A percentile compares a stretch with the other conserved stretches of the same genome.
Evolutionary conservation across 805 yeast genomes (phyloP).

Genomic region (Starmerella asiatica): DNA sequence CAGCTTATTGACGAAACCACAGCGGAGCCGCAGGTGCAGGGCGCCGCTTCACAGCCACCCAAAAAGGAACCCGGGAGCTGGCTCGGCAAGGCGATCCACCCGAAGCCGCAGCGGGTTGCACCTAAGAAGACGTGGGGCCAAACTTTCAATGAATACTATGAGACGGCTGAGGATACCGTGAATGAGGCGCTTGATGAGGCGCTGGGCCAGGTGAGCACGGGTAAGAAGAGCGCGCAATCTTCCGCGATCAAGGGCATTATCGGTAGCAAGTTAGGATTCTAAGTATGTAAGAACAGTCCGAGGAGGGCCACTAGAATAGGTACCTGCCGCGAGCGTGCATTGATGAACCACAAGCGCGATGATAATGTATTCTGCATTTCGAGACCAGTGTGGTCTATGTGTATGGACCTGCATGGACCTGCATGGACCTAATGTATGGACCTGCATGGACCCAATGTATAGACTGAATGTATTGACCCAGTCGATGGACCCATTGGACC

Average conservation of each 20-base stretch:
- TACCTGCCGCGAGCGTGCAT: too few species aligned
- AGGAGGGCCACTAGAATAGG: too few species aligned
- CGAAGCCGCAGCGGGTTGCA: conserved; percentile 1
- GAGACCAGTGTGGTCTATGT: too few species aligned
- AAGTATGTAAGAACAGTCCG: background rate
- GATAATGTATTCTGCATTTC: too few species aligned
- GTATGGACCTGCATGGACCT: too few species aligned
- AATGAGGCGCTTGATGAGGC: conserved; percentile 47
- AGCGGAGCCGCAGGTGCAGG: conserved; percentile 3
- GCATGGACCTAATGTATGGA: too few species aligned
- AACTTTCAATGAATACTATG: conserved; percentile 21
- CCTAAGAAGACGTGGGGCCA: conserved; percentile 23
- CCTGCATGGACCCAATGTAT: too few species aligned
- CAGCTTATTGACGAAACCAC: conserved; percentile 16
- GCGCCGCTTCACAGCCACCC: conserved; percentile 1
- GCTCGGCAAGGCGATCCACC: conserved; percentile 11
- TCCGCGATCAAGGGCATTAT: conserved; percentile 18
- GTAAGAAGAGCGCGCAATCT: conserved; percentile 16
- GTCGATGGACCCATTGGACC: too few species aligned
- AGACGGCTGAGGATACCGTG: conserved; percentile 25
- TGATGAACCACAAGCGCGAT: too few species aligned
- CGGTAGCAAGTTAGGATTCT: conserved; percentile 20
- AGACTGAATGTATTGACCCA: too few species aligned
- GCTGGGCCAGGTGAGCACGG: conserved; percentile 12
- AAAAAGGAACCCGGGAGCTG: conserved; percentile 4